Percentiles rank a stretch among this genome's conserved stretches.
Evolutionary conservation across 306 rosid species (phyloP).

Genomic region (Pachyrhizus erosus): DNA sequence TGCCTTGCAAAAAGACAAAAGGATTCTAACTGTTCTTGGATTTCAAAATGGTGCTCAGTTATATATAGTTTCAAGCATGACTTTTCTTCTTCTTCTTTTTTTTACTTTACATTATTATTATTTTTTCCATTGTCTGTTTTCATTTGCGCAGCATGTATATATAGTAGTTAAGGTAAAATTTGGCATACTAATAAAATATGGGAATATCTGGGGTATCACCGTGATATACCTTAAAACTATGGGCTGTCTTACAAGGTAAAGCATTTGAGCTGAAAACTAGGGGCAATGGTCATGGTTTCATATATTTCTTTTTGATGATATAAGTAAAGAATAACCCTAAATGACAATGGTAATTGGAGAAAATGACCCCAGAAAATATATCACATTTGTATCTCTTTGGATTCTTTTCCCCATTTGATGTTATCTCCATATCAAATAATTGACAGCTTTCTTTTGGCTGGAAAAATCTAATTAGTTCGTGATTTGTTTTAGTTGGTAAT

Average conservation of each 20-base stretch:
- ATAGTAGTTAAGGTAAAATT: no score
- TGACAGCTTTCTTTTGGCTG: background rate
- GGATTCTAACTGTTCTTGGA: background rate
- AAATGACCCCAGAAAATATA: background rate
- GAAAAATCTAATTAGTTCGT: background rate
- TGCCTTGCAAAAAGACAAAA: background rate
- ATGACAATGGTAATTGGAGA: background rate
- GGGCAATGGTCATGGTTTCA: slow-evolving; percentile 58
- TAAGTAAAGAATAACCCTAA: background rate
- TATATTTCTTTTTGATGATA: background rate
- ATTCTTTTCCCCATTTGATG: background rate
- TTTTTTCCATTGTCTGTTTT: no score
- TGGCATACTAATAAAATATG: background rate
- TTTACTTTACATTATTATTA: no score
- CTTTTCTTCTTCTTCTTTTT: background rate
- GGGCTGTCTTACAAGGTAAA: background rate
- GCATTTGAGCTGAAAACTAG: slow-evolving; percentile 45
- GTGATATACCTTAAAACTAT: background rate
- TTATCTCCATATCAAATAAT: background rate
- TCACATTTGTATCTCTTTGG: background rate
- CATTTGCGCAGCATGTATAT: no score
- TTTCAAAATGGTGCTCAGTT: background rate
- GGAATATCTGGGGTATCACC: no score
- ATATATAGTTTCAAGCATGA: no score
- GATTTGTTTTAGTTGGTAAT: background rate